Evolutionary conservation across 805 yeast species (phyloP).

Genomic region (Saccharomycopsis oosterbeekiorum): DNA sequence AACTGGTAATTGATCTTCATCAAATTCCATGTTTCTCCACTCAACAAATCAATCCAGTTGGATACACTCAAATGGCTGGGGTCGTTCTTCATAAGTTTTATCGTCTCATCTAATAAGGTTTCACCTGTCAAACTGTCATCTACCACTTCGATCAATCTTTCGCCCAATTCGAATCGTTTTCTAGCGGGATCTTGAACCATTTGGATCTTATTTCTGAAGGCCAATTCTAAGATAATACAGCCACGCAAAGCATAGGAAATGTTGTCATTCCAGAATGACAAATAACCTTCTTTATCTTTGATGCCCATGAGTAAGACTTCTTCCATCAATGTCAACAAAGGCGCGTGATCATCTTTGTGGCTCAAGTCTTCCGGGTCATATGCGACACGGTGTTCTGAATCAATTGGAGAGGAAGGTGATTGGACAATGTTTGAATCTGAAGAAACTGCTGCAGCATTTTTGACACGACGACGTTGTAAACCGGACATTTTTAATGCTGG

Average conservation of each 20-base stretch:
- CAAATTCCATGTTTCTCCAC: slow-evolving; percentile 96
- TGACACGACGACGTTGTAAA: slow-evolving; percentile 71
- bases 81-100: slow-evolving; percentile 79
- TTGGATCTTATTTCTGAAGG: slow-evolving; percentile 80
- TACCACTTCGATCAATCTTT: slow-evolving; percentile 77
- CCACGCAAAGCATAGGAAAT: slow-evolving; percentile 95
- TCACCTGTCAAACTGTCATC: slow-evolving; percentile 89
- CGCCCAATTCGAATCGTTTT: slow-evolving; percentile 77
- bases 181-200: slow-evolving; percentile 90
- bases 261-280: slow-evolving; percentile 97
- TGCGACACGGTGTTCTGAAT: slow-evolving; percentile 56
- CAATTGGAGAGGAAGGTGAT: slow-evolving; percentile 15
- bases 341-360: slow-evolving; percentile 34
- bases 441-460: slow-evolving; percentile 23
- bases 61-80: slow-evolving; percentile 69
- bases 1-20: slow-evolving; percentile 90
- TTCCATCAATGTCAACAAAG: slow-evolving; percentile 87
- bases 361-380: slow-evolving; percentile 56
- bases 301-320: slow-evolving; percentile 89
- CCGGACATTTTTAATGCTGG: slow-evolving; percentile 34
- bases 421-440: slow-evolving; percentile 16
- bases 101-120: slow-evolving; percentile 85
- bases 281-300: slow-evolving; percentile 91
- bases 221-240: slow-evolving; percentile 83
- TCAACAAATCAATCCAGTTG: slow-evolving; percentile 86